Base-by-base conservation (phyloP, 2,329 filamentous ascomycete genomes). In the Phyllosticta citriasiana region DNA sequence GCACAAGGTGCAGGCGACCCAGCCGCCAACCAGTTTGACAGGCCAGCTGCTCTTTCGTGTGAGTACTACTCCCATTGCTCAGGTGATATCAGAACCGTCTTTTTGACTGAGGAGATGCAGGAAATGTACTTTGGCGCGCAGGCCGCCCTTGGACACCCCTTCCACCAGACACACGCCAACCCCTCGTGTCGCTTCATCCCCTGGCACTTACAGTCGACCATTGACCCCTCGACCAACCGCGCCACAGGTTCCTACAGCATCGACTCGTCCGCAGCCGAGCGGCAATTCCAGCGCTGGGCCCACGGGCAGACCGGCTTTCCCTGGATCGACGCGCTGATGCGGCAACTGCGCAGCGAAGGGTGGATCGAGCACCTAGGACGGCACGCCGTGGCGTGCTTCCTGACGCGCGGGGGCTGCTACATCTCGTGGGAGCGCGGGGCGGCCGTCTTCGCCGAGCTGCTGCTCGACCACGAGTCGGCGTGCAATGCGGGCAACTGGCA, bases 111-210 rank as follows among this genome's bases (percentile, higher is more conserved):
- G 7, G 12, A 12, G 16, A n/a, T 47, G 24, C 51, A 60, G 58
- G 88, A 92, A 69, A 92, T 92, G 88, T 92, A 91, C 72, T 91
- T 92, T 66, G 88, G 82, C 14, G 88, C 88, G 0, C 88, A 92
- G 69, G 87, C 88, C 0, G 80, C 82, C 0, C 75, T 91, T 1
- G 88, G 88, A 0, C 77, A 81, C 33, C 67, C 76, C 0, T 91
- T 89, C 66, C 78, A 75, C 0, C 87, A 89, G 67, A 86, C 86
- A 0, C 76, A 82, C 56, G 81, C 82, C 40, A 92, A 92, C 67
- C 72, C 79, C 0, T 75, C 86, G 64, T 87, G 83, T 50, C 81
- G 88, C n/a, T 91, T 91, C 72, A 83, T 92, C 14, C 88, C 88
- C 3, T 92, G 88, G 88, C 87, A 91, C 68, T 74, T 92, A 1